These are phyloP conservation scores for Cutaneotrichosporon cutaneum DNA, from an alignment of 1,284 basidiomycete genomes.

Conservation along the genomic window DNA sequence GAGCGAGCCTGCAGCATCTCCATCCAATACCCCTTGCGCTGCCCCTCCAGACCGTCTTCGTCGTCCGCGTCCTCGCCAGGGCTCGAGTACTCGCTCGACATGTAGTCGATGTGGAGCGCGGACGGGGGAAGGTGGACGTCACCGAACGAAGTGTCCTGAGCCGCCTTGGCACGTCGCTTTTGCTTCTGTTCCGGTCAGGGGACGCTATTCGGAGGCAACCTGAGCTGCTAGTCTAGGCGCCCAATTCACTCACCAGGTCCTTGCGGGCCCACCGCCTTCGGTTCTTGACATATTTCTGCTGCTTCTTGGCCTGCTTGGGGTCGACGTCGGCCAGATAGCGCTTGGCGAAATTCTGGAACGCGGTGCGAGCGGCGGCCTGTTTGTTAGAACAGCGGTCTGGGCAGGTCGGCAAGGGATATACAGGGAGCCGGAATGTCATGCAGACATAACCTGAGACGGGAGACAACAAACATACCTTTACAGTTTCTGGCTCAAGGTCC, in stretches of 20 bases:
- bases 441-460: background rate
- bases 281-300: conserved; percentile 45
- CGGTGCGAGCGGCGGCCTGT: conserved; percentile 36
- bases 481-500: conserved; percentile 27
- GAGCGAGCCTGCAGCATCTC: conserved; percentile 36
- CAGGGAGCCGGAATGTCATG: background rate
- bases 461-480: conserved; percentile 18
- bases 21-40: conserved; percentile 18
- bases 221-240: too few species aligned
- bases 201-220: background rate
- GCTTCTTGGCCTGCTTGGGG: conserved; percentile 34
- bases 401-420: background rate
- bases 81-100: conserved; percentile 53
- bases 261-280: conserved; percentile 52
- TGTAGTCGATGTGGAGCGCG: conserved; percentile 49
- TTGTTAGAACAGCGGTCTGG: conserved; percentile 4
- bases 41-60: conserved; percentile 13
- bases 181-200: conserved; percentile 41
- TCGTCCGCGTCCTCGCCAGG: conserved; percentile 40
- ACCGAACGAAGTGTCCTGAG: conserved; percentile 30
- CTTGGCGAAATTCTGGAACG: conserved; percentile 48
- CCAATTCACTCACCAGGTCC: conserved; percentile 39
- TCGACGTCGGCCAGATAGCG: conserved; percentile 43
- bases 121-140: conserved; percentile 30
- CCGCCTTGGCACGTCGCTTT: conserved; percentile 43